Evolutionary conservation across 1,284 basidiomycete genomes (phyloP).

Genomic region (Peniophora sp.): DNA sequence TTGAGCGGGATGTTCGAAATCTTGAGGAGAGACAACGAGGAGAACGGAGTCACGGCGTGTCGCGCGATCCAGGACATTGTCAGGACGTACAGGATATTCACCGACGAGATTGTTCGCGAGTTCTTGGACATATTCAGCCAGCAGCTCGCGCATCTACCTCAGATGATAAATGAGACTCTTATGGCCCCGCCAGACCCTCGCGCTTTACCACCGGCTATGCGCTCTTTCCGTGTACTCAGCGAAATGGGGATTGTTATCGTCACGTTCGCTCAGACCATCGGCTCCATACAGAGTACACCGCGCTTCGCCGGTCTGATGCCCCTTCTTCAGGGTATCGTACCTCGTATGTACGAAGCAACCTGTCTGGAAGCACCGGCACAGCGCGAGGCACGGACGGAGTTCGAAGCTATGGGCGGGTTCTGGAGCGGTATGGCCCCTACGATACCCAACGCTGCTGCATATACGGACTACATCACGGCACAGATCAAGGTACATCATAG

Average conservation of each 20-base stretch:
- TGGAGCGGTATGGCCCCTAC: constrained; percentile 79
- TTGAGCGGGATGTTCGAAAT: constrained; percentile 77
- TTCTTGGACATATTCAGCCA: constrained; percentile 67
- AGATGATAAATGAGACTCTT: constrained; percentile 73
- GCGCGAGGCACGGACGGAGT: constrained; percentile 73
- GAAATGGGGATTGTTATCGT: constrained; percentile 95
- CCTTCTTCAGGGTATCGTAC: constrained; percentile 69
- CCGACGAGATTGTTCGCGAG: constrained; percentile 76
- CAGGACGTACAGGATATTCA: constrained; percentile 62
- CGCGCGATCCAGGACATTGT: constrained; percentile 87
- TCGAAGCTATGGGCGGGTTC: constrained; percentile 68
- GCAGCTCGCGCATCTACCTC: constrained; percentile 72
- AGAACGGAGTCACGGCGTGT: constrained; percentile 87
- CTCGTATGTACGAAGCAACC: constrained; percentile 69
- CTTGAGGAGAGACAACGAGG: constrained; percentile 91
- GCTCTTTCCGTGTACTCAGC: constrained; percentile 91
- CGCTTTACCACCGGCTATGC: constrained; percentile 57
- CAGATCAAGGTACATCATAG: constrained; percentile 77
- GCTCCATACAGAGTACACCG: constrained; percentile 71
- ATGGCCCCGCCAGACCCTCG: constrained; percentile 56
- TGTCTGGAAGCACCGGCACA: constrained; percentile 86
- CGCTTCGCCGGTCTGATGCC: constrained; percentile 36
- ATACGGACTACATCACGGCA: constrained; percentile 84
- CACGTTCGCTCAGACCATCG: constrained; percentile 85
- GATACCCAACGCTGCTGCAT: constrained; percentile 73